Conservation (phyloP, 179 eudicot genomes). For the Drosera spatulata region DNA sequence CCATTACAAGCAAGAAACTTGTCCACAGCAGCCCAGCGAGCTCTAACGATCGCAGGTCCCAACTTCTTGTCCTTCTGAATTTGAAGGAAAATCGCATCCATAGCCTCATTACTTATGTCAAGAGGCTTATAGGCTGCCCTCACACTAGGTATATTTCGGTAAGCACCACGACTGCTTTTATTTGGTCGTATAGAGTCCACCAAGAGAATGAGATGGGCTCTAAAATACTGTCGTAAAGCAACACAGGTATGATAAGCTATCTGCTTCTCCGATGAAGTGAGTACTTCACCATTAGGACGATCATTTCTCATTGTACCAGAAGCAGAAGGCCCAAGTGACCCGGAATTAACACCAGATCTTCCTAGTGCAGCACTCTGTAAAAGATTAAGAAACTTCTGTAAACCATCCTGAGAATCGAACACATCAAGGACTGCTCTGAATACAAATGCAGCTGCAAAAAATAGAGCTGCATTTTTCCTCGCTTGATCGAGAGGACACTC, state of each 20-base stretch:
- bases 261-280: conserved; percentile 90
- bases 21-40: conserved; percentile 92
- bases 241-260: conserved; percentile 94
- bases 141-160: conserved; percentile 43
- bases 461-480: conserved; percentile 85
- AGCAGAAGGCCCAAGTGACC: conserved; percentile 40
- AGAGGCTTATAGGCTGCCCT: conserved; percentile 91
- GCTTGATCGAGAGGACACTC: conserved; percentile 93
- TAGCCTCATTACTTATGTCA: conserved; percentile 87
- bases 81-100: conserved; percentile 77
- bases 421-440: conserved; percentile 89
- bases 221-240: conserved; percentile 85
- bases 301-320: conserved; percentile 66
- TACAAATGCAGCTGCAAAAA: conserved; percentile 86
- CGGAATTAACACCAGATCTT: conserved; percentile 76
- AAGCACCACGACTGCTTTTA: conserved; percentile 61
- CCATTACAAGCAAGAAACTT: conserved; percentile 74
- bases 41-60: conserved; percentile 85
- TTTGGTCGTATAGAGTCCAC: conserved; percentile 79
- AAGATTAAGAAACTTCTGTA: conserved; percentile 56
- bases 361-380: conserved; percentile 80
- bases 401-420: conserved; percentile 86
- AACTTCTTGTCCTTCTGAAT: conserved; percentile 94
- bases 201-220: conserved; percentile 83
- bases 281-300: conserved; percentile 67